Base-by-base conservation (phyloP, 345 rosid species). In the Syzygium grande region DNA sequence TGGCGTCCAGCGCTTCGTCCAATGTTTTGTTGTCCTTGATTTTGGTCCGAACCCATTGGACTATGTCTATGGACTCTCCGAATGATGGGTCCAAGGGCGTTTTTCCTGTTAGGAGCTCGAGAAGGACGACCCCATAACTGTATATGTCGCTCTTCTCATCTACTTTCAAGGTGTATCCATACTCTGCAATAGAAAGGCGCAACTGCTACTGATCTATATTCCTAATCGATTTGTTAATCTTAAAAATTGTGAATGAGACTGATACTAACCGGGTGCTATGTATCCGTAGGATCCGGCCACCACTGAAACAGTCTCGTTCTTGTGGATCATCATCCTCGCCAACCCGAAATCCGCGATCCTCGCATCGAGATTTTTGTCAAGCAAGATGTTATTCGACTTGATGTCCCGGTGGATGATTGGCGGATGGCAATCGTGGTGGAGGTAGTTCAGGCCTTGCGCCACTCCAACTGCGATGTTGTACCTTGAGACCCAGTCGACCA, bases 281-380 rank as follows among this genome's bases (percentile, higher is more conserved):
- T 97, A 96, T 78, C 98, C 99, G 55, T 97, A 95, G 80, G 98
- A 96, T 92, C 99, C 99, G 0, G 97, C 99, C 51, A 97, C 99
- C 97, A 94, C 93, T 4, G 99, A 96, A 22, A 97, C 96, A 2
- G 98, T 96, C 92, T 96, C 96, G 84, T 95, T 96, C 93, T 93
- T 95, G 38, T 94, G 98, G 34, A 91, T 53, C 98, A 97, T 97
- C 95, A 91, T 92, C 92, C 94, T 96, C 27, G 99, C 99, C 86
- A 97, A 92, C 51, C 99, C 99, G 7, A 97, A 97, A 91, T 97
- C 99, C 1, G 99, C 97, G 19, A 97, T 97, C 85, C 95, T 93
- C 46, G 98, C 96, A 3, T 94, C 98, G 2, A 94, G 93, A 52
- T 94, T 97, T 22, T 92, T 92, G 86, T 94, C 96, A 6, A 97